phyloP scores from a whole-genome alignment of 305 asterid genomes.

The Plantago rigida region DNA sequence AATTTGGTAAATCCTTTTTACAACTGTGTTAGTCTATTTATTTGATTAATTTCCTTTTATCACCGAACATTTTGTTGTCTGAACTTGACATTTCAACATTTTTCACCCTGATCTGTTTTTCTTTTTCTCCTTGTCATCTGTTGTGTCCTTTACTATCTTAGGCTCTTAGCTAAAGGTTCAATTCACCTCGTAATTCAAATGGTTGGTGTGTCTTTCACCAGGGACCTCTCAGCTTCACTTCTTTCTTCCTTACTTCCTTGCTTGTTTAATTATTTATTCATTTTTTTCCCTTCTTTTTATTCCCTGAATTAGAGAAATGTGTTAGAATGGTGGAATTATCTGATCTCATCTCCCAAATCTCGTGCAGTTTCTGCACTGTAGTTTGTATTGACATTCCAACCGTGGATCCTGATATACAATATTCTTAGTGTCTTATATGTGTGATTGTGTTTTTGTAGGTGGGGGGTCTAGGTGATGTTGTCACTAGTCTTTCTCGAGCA shows the following conservation, averaged over 20 bases:
- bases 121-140: not conserved
- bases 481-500: conserved; percentile 97
- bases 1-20: conserved; percentile 11
- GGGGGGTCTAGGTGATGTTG: conserved; percentile 99
- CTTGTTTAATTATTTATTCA: not conserved
- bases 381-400: not conserved
- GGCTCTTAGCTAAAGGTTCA: not conserved
- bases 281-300: not conserved
- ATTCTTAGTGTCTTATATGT: conserved; percentile 1
- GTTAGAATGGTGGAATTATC: too few species aligned
- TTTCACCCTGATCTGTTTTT: not conserved
- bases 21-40: conserved; percentile 6
- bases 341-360: too few species aligned
- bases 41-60: conserved; percentile 15
- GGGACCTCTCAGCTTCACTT: conserved; percentile 2
- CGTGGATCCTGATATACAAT: conserved; percentile 4
- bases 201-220: conserved; percentile 1
- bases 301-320: too few species aligned
- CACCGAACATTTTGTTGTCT: not conserved
- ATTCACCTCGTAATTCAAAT: not conserved
- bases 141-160: conserved; percentile 14
- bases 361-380: not conserved
- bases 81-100: conserved; percentile 7
- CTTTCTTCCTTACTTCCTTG: not conserved
- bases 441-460: conserved; percentile 52